These are phyloP conservation scores for Podila epigama DNA, from an alignment of 192 early-diverging fungal genomes.

Conservation along the genomic window DNA sequence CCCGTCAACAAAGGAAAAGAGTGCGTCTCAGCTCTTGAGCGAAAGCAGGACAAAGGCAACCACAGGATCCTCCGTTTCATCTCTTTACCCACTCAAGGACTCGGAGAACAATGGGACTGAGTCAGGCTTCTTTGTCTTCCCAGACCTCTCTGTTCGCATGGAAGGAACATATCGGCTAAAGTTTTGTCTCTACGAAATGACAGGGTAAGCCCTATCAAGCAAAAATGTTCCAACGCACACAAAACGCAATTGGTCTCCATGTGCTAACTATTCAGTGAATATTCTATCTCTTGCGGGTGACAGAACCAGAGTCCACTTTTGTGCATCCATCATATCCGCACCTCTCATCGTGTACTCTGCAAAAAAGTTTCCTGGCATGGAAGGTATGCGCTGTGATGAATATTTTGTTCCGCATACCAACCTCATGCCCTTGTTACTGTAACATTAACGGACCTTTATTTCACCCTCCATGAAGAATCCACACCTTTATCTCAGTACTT, in stretches of 20 bases:
- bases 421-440: too few relatives aligned
- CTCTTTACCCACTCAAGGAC: slow-evolving; percentile 89
- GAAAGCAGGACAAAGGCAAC: slow-evolving; percentile 87
- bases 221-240: background rate
- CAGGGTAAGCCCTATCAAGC: too few relatives aligned
- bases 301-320: slow-evolving; percentile 84
- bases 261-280: background rate
- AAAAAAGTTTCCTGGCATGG: slow-evolving; percentile 98
- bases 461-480: slow-evolving; percentile 67
- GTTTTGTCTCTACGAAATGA: slow-evolving; percentile 94
- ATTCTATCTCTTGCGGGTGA: too few relatives aligned
- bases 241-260: background rate
- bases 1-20: slow-evolving; percentile 15
- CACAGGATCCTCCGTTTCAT: slow-evolving; percentile 95
- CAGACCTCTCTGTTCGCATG: slow-evolving; percentile 93
- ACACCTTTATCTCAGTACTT: slow-evolving; percentile 85
- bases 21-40: slow-evolving; percentile 78
- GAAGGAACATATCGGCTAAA: slow-evolving; percentile 87
- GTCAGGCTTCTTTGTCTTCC: slow-evolving; percentile 98
- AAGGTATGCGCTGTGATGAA: slow-evolving; percentile 51
- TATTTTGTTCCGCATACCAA: too few relatives aligned
- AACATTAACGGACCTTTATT: too few relatives aligned
- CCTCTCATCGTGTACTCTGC: slow-evolving; percentile 90
- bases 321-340: slow-evolving; percentile 86
- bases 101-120: slow-evolving; percentile 77